Conservation (phyloP, 192 early-diverging fungal genomes). For the Backusella sp. region DNA sequence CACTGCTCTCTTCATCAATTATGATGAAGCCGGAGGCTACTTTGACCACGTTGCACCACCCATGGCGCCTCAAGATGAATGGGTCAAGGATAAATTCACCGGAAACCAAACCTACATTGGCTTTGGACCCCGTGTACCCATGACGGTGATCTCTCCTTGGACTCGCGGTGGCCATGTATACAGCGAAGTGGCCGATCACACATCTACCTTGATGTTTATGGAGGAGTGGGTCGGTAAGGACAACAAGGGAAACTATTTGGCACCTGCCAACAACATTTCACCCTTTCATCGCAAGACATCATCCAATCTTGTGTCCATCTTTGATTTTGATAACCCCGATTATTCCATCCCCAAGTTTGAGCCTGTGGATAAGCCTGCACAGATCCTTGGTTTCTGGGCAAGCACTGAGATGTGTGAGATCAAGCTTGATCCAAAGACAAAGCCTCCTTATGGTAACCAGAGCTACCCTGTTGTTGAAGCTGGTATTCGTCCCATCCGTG, state of each 20-base stretch:
- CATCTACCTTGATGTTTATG: constrained; percentile 17
- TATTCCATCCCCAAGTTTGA: not conserved
- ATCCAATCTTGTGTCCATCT: not conserved
- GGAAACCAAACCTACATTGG: not conserved
- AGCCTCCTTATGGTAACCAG: constrained; percentile 19
- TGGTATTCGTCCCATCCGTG: not conserved
- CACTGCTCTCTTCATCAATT: constrained; percentile 30
- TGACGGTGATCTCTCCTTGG: constrained; percentile 20
- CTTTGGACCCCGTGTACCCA: constrained; percentile 23
- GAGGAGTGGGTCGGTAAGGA: constrained; percentile 26
- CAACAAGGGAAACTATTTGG: constrained; percentile 13
- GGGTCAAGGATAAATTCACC: constrained; percentile 10
- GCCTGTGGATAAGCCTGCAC: not conserved
- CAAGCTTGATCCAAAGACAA: constrained; percentile 7
- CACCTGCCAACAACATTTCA: constrained; percentile 17
- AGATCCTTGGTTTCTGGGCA: constrained; percentile 10
- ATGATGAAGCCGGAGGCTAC: constrained; percentile 29
- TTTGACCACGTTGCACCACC: constrained; percentile 25
- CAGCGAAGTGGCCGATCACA: constrained; percentile 24
- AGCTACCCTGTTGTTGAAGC: not conserved
- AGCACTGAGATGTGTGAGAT: not conserved
- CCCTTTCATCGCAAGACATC: not conserved
- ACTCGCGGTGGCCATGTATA: constrained; percentile 27
- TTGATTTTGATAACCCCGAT: not conserved
- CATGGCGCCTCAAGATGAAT: constrained; percentile 7